Evolutionary conservation across 495 filamentous ascomycete species (phyloP).

Genomic region (Tuber borchii): DNA sequence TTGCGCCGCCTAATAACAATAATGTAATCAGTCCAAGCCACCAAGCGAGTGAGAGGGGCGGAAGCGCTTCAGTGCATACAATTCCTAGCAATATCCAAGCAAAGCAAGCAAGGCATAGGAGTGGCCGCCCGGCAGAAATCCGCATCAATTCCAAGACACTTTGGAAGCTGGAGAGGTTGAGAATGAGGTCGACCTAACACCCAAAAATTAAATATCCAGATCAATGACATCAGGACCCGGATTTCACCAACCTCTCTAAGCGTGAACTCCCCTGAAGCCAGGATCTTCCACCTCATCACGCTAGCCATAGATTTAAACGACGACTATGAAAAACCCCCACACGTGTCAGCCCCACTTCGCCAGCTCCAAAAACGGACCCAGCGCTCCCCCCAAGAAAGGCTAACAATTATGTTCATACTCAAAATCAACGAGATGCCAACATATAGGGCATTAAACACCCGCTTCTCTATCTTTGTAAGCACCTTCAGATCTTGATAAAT

Average conservation of each 20-base stretch:
- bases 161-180: conserved; percentile 34
- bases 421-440: conserved; percentile 32
- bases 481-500: conserved; percentile 17
- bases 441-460: conserved; percentile 36
- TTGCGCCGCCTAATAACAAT: conserved; percentile 21
- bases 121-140: conserved; percentile 8
- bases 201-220: conserved; percentile 3
- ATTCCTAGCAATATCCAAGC: conserved; percentile 31
- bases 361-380: background rate
- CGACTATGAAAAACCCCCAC: conserved; percentile 23
- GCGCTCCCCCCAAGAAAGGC: background rate
- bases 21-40: background rate
- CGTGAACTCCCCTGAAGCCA: conserved; percentile 24
- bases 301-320: conserved; percentile 36
- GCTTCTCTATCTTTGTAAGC: conserved; percentile 20
- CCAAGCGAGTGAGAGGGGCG: background rate
- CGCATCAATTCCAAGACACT: conserved; percentile 28
- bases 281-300: conserved; percentile 35
- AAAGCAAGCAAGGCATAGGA: conserved; percentile 13
- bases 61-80: conserved; percentile 6
- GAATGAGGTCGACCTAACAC: conserved; percentile 33
- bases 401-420: conserved; percentile 36
- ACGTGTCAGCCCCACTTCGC: background rate
- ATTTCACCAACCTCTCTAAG: conserved; percentile 25
- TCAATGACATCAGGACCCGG: background rate